These are phyloP conservation scores for Epichloe amarillans DNA, from an alignment of 2,329 filamentous ascomycete genomes.

Conservation along the genomic window DNA sequence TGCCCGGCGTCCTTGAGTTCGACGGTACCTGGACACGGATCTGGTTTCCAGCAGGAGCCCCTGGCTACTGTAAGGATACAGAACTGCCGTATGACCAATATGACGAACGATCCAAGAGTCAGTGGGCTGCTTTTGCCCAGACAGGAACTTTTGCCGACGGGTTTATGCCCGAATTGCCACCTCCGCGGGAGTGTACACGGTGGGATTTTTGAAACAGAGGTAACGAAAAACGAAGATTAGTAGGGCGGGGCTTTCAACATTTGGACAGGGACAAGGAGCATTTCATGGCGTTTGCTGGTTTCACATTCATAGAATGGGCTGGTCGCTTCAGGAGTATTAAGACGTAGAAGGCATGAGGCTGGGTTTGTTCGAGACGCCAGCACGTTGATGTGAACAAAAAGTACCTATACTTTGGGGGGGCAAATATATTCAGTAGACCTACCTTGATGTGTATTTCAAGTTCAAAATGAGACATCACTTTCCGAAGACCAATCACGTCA, in stretches of 20 bases:
- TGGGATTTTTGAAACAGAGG: slow-evolving; percentile 50
- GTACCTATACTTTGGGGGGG: too few species aligned
- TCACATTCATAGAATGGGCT: background rate
- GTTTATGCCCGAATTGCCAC: slow-evolving; percentile 63
- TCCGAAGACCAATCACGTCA: too few species aligned
- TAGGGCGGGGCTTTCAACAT: background rate
- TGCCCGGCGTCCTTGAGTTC: slow-evolving; percentile 35
- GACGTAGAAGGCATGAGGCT: background rate
- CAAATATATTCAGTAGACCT: too few species aligned
- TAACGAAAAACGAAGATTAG: background rate
- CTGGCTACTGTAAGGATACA: slow-evolving; percentile 48
- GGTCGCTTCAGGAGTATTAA: background rate
- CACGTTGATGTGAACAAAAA: background rate
- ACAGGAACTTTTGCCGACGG: slow-evolving; percentile 57
- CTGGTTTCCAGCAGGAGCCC: slow-evolving; percentile 61
- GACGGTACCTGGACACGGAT: slow-evolving; percentile 50
- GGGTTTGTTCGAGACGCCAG: too few species aligned
- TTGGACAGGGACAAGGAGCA: slow-evolving; percentile 1
- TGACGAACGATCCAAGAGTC: slow-evolving; percentile 42
- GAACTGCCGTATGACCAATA: slow-evolving; percentile 45
- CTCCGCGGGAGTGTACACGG: slow-evolving; percentile 58
- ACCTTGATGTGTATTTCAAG: too few species aligned
- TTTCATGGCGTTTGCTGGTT: slow-evolving; percentile 9
- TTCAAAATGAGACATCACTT: too few species aligned
- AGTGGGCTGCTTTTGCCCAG: slow-evolving; percentile 51